Evolutionary conservation across 352 stramenopile genomes (phyloP).

Genomic region (Globisporangium perplexum): DNA sequence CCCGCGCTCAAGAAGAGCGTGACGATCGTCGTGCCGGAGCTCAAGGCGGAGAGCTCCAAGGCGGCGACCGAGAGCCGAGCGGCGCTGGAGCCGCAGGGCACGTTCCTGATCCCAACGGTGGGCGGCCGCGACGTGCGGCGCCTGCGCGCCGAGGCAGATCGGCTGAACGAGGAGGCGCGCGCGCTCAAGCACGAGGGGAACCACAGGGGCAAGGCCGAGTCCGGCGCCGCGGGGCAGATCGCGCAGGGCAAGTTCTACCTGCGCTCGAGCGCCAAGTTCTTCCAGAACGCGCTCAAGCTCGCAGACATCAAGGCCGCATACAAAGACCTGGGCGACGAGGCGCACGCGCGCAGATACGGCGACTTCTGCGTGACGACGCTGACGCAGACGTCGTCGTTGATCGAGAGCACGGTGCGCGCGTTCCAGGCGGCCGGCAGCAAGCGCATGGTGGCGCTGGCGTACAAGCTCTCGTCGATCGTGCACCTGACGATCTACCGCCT

Average conservation of each 20-base stretch:
- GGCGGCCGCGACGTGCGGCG: slow-evolving; percentile 41
- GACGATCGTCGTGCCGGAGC: slow-evolving; percentile 13
- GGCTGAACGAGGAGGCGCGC: slow-evolving; percentile 61
- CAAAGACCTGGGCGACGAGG: slow-evolving; percentile 55
- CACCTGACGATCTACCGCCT: slow-evolving; percentile 77
- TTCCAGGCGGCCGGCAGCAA: slow-evolving; percentile 56
- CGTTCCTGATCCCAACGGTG: slow-evolving; percentile 46
- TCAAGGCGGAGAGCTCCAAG: not conserved
- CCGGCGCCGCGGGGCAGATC: slow-evolving; percentile 33
- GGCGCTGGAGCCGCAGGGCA: slow-evolving; percentile 6
- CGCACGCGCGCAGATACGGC: slow-evolving; percentile 50
- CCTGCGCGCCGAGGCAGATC: slow-evolving; percentile 37
- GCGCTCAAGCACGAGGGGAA: slow-evolving; percentile 84
- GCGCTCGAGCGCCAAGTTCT: slow-evolving; percentile 75
- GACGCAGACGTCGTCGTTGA: slow-evolving; percentile 66
- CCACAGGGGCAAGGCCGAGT: slow-evolving; percentile 35
- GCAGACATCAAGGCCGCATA: slow-evolving; percentile 80
- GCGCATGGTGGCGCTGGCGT: slow-evolving; percentile 69
- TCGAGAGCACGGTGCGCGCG: slow-evolving; percentile 69
- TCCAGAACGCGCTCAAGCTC: slow-evolving; percentile 74
- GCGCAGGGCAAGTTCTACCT: slow-evolving; percentile 75
- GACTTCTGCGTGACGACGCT: slow-evolving; percentile 70
- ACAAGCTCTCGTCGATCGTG: slow-evolving; percentile 78
- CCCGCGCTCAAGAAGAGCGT: slow-evolving; percentile 18
- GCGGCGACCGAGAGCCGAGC: not conserved